Conservation (phyloP, 2,329 filamentous ascomycete species). For the Chaetomiaceae sp. region DNA sequence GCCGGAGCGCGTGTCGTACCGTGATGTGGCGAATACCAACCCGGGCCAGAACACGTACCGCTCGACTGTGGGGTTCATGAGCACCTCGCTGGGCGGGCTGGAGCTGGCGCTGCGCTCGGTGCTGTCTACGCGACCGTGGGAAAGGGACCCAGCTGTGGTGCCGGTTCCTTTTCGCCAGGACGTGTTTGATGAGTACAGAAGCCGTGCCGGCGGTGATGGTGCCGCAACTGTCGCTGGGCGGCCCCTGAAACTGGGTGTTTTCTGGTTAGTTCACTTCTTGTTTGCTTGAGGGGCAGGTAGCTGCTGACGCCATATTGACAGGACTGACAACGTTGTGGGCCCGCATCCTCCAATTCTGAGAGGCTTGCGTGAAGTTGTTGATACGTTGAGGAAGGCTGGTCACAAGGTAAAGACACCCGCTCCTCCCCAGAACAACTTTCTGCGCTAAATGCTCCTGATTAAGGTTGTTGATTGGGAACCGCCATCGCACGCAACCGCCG, state of each 20-base stretch:
- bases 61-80: conserved; percentile 58
- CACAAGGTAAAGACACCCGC: conserved; percentile 36
- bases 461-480: conserved; percentile 52
- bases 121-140: conserved; percentile 56
- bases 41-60: conserved; percentile 55
- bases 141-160: conserved; percentile 57
- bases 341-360: conserved; percentile 53
- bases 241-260: conserved; percentile 47
- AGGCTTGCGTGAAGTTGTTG: conserved; percentile 45
- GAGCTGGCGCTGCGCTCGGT: conserved; percentile 48
- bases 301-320: neutral
- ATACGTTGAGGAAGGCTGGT: conserved; percentile 44
- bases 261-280: conserved; percentile 28
- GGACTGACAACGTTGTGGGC: conserved; percentile 42
- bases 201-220: conserved; percentile 2
- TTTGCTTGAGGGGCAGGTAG: too few species aligned
- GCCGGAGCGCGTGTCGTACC: conserved; percentile 23
- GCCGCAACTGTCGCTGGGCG: conserved; percentile 11
- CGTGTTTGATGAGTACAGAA: conserved; percentile 34
- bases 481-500: conserved; percentile 39
- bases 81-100: conserved; percentile 47
- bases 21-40: conserved; percentile 24
- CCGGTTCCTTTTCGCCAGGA: conserved; percentile 60
- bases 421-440: neutral
- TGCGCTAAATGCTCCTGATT: neutral